phyloP scores from a whole-genome alignment of 495 filamentous ascomycete species.

The Amniculicola lignicola region DNA sequence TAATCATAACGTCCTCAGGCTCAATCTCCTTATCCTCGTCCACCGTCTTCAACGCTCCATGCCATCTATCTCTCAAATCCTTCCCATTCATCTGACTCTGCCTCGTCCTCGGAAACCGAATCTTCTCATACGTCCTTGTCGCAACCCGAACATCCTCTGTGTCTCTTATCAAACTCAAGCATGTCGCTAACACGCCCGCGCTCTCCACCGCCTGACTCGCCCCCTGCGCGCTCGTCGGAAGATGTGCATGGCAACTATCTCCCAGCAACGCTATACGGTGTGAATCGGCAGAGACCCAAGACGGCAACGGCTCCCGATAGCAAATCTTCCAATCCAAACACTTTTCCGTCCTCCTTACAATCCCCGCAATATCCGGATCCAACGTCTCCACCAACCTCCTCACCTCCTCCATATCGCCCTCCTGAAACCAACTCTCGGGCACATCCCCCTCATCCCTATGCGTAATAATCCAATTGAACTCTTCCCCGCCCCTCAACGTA shows the following conservation, averaged over 20 bases:
- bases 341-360: constrained; percentile 55
- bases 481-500: constrained; percentile 58
- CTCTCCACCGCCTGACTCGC: constrained; percentile 43
- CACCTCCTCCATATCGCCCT: constrained; percentile 57
- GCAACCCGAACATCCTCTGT: constrained; percentile 48
- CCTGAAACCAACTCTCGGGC: constrained; percentile 63
- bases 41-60: constrained; percentile 49
- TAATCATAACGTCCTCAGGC: constrained; percentile 52
- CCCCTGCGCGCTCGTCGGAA: constrained; percentile 40
- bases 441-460: constrained; percentile 60
- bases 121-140: constrained; percentile 53
- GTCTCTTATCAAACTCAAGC: constrained; percentile 42
- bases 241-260: constrained; percentile 41
- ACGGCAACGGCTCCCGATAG: constrained; percentile 50
- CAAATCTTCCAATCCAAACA: constrained; percentile 70
- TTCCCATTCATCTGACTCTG: constrained; percentile 52
- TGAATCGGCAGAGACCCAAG: constrained; percentile 38
- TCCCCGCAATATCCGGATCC: constrained; percentile 57
- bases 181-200: constrained; percentile 35
- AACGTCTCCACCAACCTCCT: constrained; percentile 59
- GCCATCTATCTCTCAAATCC: constrained; percentile 54
- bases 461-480: constrained; percentile 69
- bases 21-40: constrained; percentile 51
- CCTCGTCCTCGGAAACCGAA: constrained; percentile 48
- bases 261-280: constrained; percentile 40